Conservation (phyloP, 768 basidiomycete genomes). For the Suillus plorans region DNA sequence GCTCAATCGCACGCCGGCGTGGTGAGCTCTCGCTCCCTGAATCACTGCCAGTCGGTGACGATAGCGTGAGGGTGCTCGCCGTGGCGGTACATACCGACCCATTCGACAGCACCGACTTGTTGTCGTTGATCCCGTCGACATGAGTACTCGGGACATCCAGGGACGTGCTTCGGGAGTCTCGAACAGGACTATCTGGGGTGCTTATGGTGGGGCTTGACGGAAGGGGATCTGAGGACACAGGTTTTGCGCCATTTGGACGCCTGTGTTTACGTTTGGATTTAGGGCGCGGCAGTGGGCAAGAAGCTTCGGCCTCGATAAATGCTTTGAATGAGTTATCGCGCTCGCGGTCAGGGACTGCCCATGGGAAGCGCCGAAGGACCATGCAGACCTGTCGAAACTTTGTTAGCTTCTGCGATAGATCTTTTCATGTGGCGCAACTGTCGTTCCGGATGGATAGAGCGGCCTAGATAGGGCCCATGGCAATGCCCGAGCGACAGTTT, state of each 20-base stretch:
- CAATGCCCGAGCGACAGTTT: neutral
- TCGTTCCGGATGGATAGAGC: neutral
- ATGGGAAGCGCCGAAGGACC: constrained; percentile 95
- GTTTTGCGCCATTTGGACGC: constrained; percentile 9
- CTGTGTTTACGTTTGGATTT: constrained; percentile 2
- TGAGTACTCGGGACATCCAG: neutral
- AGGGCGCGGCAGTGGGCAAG: constrained; percentile 46
- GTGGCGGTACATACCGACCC: constrained; percentile 6
- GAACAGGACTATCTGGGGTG: constrained; percentile 13
- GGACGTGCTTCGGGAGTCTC: neutral
- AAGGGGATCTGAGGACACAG: neutral
- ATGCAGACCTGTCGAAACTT: constrained; percentile 59
- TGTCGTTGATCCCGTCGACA: constrained; percentile 10
- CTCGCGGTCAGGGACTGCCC: constrained; percentile 97
- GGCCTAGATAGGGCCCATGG: neutral
- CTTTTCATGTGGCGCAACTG: neutral
- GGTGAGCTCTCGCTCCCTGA: constrained; percentile 12
- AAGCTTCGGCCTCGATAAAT: constrained; percentile 92
- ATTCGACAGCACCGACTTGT: constrained; percentile 13
- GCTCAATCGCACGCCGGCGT: constrained; percentile 19
- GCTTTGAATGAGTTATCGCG: constrained; percentile 88
- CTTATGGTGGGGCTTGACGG: constrained; percentile 12
- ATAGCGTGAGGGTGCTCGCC: constrained; percentile 12
- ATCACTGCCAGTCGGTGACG: constrained; percentile 16
- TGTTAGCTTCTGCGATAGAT: neutral